Percentiles rank a stretch among this genome's conserved stretches.
phyloP scores from a whole-genome alignment of 345 rosid species.

The Brassica incana region DNA sequence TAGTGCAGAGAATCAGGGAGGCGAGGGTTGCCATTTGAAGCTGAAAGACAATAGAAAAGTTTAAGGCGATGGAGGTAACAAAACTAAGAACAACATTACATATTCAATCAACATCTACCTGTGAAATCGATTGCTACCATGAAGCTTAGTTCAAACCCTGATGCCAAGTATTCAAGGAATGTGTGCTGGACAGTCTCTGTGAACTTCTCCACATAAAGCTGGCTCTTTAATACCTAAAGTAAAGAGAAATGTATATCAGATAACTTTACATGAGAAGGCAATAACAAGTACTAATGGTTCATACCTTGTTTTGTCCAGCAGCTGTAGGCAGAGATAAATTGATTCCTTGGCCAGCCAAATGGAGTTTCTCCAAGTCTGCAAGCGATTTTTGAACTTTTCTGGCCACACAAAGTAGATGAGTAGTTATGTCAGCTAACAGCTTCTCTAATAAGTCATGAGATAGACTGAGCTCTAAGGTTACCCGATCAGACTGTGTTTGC shows the following conservation, averaged over 20 bases:
- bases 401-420: constrained; percentile 38
- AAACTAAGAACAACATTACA: background rate
- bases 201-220: constrained; percentile 67
- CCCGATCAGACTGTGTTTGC: constrained; percentile 40
- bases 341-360: constrained; percentile 51
- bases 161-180: constrained; percentile 84
- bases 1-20: constrained; percentile 86
- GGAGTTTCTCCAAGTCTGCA: constrained; percentile 69
- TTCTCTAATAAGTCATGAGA: constrained; percentile 5
- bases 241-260: constrained; percentile 16
- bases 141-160: constrained; percentile 82
- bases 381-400: constrained; percentile 79
- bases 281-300: background rate
- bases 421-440: constrained; percentile 21
- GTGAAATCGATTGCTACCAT: constrained; percentile 98
- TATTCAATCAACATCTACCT: constrained; percentile 45
- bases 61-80: background rate
- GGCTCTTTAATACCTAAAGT: constrained; percentile 66
- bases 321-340: constrained; percentile 47
- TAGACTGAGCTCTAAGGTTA: constrained; percentile 7
- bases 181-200: constrained; percentile 68
- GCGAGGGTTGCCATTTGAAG: constrained; percentile 90
- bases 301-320: constrained; percentile 66
- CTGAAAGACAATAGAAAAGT: constrained; percentile 44
- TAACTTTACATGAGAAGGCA: constrained; percentile 11